Evolutionary conservation across 768 basidiomycete genomes (phyloP), one percentile per base, ranked within the genome.

Genomic region (Amanita rubescens): DNA sequence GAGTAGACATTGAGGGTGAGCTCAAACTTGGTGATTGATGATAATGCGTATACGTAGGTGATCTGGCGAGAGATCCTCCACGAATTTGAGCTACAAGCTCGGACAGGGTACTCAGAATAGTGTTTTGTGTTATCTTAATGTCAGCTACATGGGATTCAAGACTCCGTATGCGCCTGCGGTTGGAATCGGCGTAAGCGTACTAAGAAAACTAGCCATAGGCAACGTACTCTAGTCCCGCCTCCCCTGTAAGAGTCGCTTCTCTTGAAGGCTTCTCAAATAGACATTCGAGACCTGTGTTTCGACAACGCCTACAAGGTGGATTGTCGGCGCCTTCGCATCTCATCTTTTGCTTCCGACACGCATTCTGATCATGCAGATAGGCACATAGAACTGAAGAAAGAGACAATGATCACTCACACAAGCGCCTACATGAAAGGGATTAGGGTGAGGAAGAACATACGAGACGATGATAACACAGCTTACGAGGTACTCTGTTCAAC

Each of bases 301-400:
- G 79, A 70, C 94, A 97, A 41, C 94, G 82, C 62, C 88, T 85
- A 70, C 94, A 97, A n/a, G 94, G 94, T 22, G 94, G 94, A 62
- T 90, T 93, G 66, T 96, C 94, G 14, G 93, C 94, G 1, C 92
- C 93, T 67, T 94, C 92, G 65, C 94, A 97, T 60, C 93, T 78
- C 94, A 96, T 96, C 73, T 96, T 96, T 75, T 94, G 93, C 63
- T 92, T 90, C 60, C 94, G 77, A 69, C 94, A 95, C 15, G 92
- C 90, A 82, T 94, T 94, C 91, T 94, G 65, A 38, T 38, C 27
- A 57, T 25, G 17, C 27, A 57, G 58, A 67, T 59, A 63, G 57
- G 55, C 44, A 27, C 45, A 27, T 37, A 22, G 55, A 55, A 47
- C 60, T 20, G 55, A 52, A 50, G 47, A 48, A 54, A 51, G 14